Percentiles rank a stretch among this genome's conserved stretches.
phyloP scores from a whole-genome alignment of 1,284 basidiomycete species.

The Chalciporus sp. region DNA sequence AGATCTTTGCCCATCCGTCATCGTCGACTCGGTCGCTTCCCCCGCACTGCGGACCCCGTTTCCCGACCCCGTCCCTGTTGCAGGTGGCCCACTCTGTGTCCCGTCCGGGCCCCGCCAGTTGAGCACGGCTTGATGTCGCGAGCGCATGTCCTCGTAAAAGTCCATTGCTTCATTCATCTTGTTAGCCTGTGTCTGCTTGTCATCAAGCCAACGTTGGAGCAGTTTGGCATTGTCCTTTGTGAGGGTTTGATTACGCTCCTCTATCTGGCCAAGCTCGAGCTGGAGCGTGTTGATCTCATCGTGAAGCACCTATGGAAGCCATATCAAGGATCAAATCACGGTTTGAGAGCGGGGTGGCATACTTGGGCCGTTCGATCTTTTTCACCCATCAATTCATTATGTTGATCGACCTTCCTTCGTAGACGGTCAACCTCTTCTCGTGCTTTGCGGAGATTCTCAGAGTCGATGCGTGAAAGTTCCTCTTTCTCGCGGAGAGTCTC shows the following conservation, averaged over 20 bases:
- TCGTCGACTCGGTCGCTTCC: conserved; percentile 50
- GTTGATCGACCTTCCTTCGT: conserved; percentile 80
- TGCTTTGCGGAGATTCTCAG: conserved; percentile 74
- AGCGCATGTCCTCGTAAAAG: conserved; percentile 81
- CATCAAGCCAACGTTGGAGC: conserved; percentile 93
- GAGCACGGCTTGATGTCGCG: conserved; percentile 59
- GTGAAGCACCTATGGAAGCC: conserved; percentile 72
- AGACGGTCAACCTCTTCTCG: conserved; percentile 73
- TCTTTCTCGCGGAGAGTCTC: conserved; percentile 94
- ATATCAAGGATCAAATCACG: neutral
- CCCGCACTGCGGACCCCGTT: conserved; percentile 65
- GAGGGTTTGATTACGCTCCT: conserved; percentile 83
- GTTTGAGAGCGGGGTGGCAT: conserved; percentile 19
- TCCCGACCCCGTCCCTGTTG: conserved; percentile 56
- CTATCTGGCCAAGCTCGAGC: conserved; percentile 88
- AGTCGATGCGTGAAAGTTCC: conserved; percentile 73
- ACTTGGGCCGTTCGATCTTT: conserved; percentile 91
- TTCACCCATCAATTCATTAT: conserved; percentile 82
- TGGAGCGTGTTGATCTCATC: conserved; percentile 92
- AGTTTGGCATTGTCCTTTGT: conserved; percentile 93
- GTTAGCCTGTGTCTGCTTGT: conserved; percentile 91
- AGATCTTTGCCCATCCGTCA: conserved; percentile 75
- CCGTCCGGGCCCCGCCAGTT: conserved; percentile 54
- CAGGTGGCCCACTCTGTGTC: conserved; percentile 17
- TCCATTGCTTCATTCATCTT: conserved; percentile 93